Percentiles rank a stretch among this genome's conserved stretches.
phyloP scores from a whole-genome alignment of 306 rosid genomes.

The Oxytropis ochrocephala region DNA sequence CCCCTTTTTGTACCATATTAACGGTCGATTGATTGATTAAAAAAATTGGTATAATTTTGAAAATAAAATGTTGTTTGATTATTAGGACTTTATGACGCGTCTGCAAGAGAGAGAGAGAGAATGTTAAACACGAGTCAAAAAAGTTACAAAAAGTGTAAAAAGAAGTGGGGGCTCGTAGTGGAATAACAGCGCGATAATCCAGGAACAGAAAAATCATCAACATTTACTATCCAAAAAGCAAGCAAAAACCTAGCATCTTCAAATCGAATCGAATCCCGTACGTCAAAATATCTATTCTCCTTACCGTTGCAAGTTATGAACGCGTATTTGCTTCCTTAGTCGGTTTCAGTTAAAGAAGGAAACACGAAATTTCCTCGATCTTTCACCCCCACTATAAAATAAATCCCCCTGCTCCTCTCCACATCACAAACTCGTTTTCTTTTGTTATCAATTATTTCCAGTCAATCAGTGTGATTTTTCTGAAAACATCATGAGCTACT shows the following conservation, averaged over 20 bases:
- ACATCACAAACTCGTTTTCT: not conserved
- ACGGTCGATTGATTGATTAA: no score
- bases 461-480: not conserved
- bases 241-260: not conserved
- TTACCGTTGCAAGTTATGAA: not conserved
- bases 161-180: not conserved
- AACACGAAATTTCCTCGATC: constrained; percentile 1
- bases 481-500: constrained; percentile 31
- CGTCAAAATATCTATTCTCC: not conserved
- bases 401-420: not conserved
- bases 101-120: not conserved
- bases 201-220: not conserved
- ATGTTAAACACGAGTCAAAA: not conserved
- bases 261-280: no score
- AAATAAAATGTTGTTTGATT: no score
- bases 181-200: not conserved
- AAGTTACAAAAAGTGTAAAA: not conserved
- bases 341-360: not conserved
- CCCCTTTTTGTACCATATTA: no score
- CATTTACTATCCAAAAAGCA: not conserved
- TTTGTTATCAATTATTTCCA: not conserved
- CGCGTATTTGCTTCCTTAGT: constrained; percentile 15
- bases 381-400: not conserved
- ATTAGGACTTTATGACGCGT: no score
- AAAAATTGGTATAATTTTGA: no score